Evolutionary conservation across 2,329 filamentous ascomycete genomes (phyloP).

Genomic region (Alternaria novae-zelandiae): DNA sequence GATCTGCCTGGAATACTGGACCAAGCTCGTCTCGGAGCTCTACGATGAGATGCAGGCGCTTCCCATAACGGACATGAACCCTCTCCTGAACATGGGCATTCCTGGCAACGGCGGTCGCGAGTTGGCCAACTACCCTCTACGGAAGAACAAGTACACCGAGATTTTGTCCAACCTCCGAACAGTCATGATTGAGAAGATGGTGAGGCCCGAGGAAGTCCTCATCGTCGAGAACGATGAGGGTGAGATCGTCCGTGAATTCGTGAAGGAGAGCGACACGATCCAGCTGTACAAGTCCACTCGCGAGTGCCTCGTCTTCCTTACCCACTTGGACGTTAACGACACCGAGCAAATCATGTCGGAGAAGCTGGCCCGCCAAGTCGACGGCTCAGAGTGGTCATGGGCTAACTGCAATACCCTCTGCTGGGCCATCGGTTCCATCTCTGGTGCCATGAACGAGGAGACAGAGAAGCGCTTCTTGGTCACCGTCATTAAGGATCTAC

Average conservation of each 20-base stretch:
- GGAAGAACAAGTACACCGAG: constrained; percentile 98
- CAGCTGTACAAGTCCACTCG: constrained; percentile 99
- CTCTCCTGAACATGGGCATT: constrained; percentile 79
- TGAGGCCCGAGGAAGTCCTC: constrained; percentile 93
- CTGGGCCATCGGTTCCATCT: constrained; percentile 99
- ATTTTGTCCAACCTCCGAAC: constrained; percentile 91
- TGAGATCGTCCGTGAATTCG: constrained; percentile 97
- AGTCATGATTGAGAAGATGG: constrained; percentile 99
- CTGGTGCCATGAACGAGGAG: constrained; percentile 98
- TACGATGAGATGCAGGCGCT: constrained; percentile 99
- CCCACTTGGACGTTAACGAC: constrained; percentile 95
- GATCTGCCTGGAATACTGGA: constrained; percentile 99
- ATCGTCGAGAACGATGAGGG: constrained; percentile 99
- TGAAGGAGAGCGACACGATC: constrained; percentile 98
- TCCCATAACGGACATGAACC: constrained; percentile 90
- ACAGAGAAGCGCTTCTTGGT: constrained; percentile 98
- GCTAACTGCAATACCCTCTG: constrained; percentile 99
- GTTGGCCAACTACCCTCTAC: constrained; percentile 88
- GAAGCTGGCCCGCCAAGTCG: constrained; percentile 93
- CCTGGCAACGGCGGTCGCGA: constrained; percentile 84
- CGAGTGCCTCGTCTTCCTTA: constrained; percentile 95
- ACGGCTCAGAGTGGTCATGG: constrained; percentile 98
- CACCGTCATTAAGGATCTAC: constrained; percentile 96
- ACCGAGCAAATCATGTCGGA: constrained; percentile 99
- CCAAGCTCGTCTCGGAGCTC: constrained; percentile 94